A percentile compares a stretch with the other conserved stretches of the same genome.
phyloP scores from a whole-genome alignment of 257 asterid species.

The Anisodus acutangulus region DNA sequence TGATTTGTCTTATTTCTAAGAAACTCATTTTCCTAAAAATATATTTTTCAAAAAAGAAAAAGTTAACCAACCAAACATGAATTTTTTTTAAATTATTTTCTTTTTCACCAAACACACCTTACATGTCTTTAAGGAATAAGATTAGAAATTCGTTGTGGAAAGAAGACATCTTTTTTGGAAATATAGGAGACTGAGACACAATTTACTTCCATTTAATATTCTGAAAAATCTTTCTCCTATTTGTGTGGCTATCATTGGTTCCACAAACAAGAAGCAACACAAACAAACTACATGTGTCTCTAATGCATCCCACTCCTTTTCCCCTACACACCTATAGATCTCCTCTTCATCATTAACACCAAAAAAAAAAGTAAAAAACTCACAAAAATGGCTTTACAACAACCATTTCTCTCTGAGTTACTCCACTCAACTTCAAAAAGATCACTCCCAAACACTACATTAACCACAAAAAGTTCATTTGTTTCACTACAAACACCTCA shows the following conservation, averaged over 20 bases:
- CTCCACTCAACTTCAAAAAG: conserved; percentile 5
- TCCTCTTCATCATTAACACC: neutral
- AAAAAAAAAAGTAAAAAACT: neutral
- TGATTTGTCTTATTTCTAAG: no score
- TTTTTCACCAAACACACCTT: no score
- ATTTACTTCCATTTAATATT: neutral
- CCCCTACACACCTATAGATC: neutral
- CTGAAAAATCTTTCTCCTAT: neutral
- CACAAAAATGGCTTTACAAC: conserved; percentile 36
- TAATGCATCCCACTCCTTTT: neutral
- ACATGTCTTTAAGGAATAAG: no score
- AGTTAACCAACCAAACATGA: no score
- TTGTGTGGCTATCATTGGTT: conserved; percentile 32
- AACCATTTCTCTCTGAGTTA: conserved; percentile 33
- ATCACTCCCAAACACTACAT: no score
- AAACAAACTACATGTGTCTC: neutral
- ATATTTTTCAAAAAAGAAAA: no score
- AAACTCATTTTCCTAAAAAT: no score
- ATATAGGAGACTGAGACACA: neutral
- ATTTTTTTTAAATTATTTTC: no score
- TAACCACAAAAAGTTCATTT: neutral
- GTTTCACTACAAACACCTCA: conserved; percentile 20
- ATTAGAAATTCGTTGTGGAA: no score
- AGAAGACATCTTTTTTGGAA: neutral
- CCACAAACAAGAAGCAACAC: conserved; percentile 31